phyloP scores from a whole-genome alignment of 73 alveolate species.

The Paramecium tetraurelia region DNA sequence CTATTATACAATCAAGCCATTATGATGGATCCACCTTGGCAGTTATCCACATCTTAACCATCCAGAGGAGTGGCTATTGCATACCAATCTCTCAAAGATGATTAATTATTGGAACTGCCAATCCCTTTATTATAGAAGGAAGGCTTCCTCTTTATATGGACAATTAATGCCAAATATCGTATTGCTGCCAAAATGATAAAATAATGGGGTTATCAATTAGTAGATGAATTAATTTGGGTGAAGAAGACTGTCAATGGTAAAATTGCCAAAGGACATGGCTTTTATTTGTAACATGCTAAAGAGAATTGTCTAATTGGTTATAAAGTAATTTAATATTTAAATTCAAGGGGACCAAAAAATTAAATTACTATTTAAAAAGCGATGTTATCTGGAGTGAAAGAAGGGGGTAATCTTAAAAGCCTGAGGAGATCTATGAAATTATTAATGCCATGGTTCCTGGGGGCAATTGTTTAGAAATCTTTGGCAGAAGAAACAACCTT shows the following conservation, averaged over 20 bases:
- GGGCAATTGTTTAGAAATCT: conserved; percentile 79
- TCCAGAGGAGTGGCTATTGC: conserved; percentile 82
- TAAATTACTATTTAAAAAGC: conserved; percentile 50
- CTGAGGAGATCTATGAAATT: conserved; percentile 81
- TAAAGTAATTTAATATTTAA: conserved; percentile 61
- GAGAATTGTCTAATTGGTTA: conserved; percentile 86
- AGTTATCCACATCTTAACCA: conserved; percentile 75
- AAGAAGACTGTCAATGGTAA: conserved; percentile 76
- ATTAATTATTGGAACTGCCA: conserved; percentile 64
- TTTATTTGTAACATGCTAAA: conserved; percentile 80
- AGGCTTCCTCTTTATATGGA: conserved; percentile 85
- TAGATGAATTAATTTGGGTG: conserved; percentile 87
- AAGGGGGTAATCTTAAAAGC: conserved; percentile 81
- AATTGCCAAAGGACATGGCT: conserved; percentile 85
- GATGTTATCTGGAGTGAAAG: conserved; percentile 76
- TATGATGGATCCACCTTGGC: conserved; percentile 94
- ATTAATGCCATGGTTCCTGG: conserved; percentile 79
- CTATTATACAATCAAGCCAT: conserved; percentile 53
- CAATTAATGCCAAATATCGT: conserved; percentile 78
- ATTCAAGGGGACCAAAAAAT: conserved; percentile 48
- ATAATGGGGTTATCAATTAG: conserved; percentile 73
- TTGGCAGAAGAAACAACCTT: conserved; percentile 86
- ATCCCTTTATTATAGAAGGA: conserved; percentile 60
- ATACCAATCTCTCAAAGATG: conserved; percentile 75
- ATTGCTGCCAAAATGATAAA: conserved; percentile 70